These are phyloP conservation scores for Cyclospora cayetanensis DNA, from an alignment of 169 alveolate species.

Conservation along the genomic window DNA sequence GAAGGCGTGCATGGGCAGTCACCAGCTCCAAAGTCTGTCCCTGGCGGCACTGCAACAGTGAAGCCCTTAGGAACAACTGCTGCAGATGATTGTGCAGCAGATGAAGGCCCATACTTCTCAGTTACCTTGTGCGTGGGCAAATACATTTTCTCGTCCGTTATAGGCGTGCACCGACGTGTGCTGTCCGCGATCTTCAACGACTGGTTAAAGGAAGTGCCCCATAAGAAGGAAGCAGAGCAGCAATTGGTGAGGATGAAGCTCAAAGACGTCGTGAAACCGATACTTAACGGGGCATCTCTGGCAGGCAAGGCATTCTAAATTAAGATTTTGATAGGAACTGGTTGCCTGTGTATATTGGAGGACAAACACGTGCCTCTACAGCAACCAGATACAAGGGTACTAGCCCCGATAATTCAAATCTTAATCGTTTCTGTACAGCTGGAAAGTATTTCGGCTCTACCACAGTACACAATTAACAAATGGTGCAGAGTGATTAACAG, in stretches of 20 bases:
- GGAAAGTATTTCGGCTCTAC: too few relatives aligned
- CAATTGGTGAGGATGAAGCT: not conserved
- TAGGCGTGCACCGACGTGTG: constrained; percentile 4
- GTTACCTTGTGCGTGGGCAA: constrained; percentile 50
- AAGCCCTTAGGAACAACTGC: not conserved
- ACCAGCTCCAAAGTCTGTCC: not conserved
- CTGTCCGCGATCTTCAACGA: not conserved
- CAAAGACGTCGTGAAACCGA: not conserved
- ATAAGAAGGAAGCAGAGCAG: not conserved
- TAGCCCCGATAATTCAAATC: too few relatives aligned
- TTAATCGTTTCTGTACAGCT: too few relatives aligned
- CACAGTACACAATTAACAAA: too few relatives aligned
- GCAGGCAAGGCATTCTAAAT: not conserved
- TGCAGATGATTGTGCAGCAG: not conserved
- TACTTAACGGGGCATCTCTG: not conserved
- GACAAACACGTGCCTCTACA: too few relatives aligned
- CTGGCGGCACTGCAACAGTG: not conserved
- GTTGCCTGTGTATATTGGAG: too few relatives aligned
- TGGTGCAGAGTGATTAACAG: too few relatives aligned
- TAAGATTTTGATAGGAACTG: too few relatives aligned
- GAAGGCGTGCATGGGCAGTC: not conserved
- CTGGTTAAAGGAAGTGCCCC: constrained; percentile 8
- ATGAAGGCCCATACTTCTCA: not conserved
- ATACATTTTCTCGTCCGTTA: not conserved
- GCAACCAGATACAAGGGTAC: too few relatives aligned